Conservation (phyloP, 2,329 filamentous ascomycete genomes). For the Teratosphaeria epicoccoides region DNA sequence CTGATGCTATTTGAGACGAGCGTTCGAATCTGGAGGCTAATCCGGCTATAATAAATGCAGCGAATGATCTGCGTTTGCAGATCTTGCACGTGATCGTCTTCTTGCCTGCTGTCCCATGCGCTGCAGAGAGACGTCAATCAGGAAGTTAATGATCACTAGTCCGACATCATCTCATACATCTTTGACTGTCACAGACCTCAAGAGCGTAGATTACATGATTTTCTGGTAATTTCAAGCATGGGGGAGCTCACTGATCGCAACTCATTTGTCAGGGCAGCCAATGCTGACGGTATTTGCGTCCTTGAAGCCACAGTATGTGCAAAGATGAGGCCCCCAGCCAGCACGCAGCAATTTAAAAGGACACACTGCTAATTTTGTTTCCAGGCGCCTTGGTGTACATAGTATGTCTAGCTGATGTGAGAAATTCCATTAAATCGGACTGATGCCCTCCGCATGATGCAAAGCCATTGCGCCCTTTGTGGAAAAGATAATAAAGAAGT, state of each 20-base stretch:
- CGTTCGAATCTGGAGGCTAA: not conserved
- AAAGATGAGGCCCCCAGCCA: not conserved
- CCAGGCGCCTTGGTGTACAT: constrained; percentile 3
- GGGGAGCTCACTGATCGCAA: constrained; percentile 20
- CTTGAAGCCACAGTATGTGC: constrained; percentile 19
- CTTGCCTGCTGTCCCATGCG: too few relatives aligned
- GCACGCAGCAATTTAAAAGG: too few relatives aligned
- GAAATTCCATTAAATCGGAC: not conserved
- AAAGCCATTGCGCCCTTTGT: constrained; percentile 25
- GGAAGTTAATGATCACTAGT: not conserved
- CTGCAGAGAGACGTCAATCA: not conserved
- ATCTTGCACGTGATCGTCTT: too few relatives aligned
- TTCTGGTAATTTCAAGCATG: constrained; percentile 8
- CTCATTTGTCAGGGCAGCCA: constrained; percentile 23
- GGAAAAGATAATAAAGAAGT: constrained; percentile 22
- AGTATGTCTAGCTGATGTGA: not conserved
- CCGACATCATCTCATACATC: not conserved
- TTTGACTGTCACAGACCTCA: not conserved
- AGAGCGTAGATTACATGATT: not conserved
- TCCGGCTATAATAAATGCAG: not conserved
- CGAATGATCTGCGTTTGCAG: too few relatives aligned
- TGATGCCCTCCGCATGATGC: constrained; percentile 11
- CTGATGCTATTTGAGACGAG: not conserved
- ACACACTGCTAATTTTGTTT: not conserved
- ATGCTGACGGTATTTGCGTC: constrained; percentile 20